These are phyloP conservation scores for Fusarium goolgardi DNA, from an alignment of 2,329 filamentous ascomycete species.

Conservation along the genomic window DNA sequence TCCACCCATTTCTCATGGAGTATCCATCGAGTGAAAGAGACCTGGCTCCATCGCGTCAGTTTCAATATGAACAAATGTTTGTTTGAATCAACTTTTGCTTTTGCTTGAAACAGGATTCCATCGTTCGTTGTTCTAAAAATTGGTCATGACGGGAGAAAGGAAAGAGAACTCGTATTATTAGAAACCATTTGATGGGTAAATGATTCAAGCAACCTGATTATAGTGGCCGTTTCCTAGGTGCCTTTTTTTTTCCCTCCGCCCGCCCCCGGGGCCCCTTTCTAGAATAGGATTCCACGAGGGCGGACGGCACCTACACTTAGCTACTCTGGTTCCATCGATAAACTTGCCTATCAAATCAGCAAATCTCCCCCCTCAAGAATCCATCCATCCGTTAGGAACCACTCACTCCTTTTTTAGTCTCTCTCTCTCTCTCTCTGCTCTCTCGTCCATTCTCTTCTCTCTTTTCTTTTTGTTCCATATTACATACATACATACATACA, in stretches of 20 bases:
- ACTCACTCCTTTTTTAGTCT: conserved; percentile 22
- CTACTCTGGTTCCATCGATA: conserved; percentile 17
- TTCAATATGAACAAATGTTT: conserved; percentile 16
- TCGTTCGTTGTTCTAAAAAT: neutral
- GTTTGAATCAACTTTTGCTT: conserved; percentile 24
- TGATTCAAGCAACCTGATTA: conserved; percentile 31
- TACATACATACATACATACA: neutral
- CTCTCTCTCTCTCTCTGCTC: conserved; percentile 23
- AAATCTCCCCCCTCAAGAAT: conserved; percentile 33
- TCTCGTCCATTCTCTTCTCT: conserved; percentile 16
- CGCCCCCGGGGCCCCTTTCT: conserved; percentile 33
- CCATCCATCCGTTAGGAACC: conserved; percentile 8
- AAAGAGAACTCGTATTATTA: neutral
- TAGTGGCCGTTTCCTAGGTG: conserved; percentile 24
- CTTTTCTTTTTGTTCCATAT: conserved; percentile 16
- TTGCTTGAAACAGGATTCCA: conserved; percentile 3
- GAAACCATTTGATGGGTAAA: conserved; percentile 7
- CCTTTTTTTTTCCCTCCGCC: conserved; percentile 21
- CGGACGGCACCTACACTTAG: conserved; percentile 30
- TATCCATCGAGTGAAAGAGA: neutral
- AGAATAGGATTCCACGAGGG: conserved; percentile 24
- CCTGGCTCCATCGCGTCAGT: conserved; percentile 5
- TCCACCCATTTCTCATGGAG: neutral
- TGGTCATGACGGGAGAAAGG: neutral
- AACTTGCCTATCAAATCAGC: conserved; percentile 30